These are phyloP conservation scores for Setaria viridis DNA, from an alignment of 202 grass and related monocot genomes.

Conservation along the genomic window DNA sequence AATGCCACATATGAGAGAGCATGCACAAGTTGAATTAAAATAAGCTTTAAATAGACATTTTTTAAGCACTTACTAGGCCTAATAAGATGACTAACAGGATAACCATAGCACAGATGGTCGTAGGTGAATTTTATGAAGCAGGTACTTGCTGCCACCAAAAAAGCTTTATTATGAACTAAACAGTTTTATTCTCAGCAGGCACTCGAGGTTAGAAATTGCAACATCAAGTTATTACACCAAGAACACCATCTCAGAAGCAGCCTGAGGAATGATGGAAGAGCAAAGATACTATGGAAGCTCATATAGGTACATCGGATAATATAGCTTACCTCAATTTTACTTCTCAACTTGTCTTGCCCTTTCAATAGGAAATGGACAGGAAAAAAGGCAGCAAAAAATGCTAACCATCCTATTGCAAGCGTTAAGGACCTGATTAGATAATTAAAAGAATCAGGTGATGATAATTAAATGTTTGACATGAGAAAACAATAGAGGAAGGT, in stretches of 20 bases:
- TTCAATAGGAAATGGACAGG: constrained; percentile 89
- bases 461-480: constrained; percentile 8
- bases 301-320: constrained; percentile 13
- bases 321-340: constrained; percentile 87
- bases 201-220: constrained; percentile 16
- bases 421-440: constrained; percentile 57
- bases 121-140: constrained; percentile 15
- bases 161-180: neutral
- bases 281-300: neutral
- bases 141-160: neutral
- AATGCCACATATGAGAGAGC: neutral
- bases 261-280: neutral
- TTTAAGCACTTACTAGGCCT: constrained; percentile 20
- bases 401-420: constrained; percentile 79
- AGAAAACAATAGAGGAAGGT: constrained; percentile 1
- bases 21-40: neutral
- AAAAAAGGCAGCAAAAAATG: constrained; percentile 87
- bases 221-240: constrained; percentile 19
- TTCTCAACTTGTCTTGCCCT: constrained; percentile 72
- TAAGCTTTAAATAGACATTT: neutral
- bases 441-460: constrained; percentile 36
- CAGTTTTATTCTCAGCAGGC: neutral
- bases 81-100: neutral
- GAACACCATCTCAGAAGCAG: neutral
- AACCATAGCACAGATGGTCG: constrained; percentile 7